Conservation (phyloP, 148 eudicot species). For the Rhododendron mucronatum region DNA sequence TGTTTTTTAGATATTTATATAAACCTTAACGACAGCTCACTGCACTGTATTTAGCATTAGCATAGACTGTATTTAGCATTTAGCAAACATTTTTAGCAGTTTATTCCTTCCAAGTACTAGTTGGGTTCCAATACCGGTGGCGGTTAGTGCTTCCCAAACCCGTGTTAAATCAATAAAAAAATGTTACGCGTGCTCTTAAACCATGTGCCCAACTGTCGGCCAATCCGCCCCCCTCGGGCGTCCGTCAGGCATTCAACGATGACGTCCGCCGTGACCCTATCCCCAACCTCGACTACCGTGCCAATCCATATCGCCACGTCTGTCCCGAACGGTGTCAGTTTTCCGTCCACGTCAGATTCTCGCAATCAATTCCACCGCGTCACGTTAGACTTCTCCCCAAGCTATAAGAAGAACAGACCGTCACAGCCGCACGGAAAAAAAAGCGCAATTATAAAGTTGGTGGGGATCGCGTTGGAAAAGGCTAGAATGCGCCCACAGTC, state of each 20-base stretch:
- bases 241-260: background rate
- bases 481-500: slow-evolving; percentile 20
- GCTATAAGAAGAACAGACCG: background rate
- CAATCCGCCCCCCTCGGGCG: background rate
- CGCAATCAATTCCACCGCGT: background rate
- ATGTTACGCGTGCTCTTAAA: background rate
- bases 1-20: too few species aligned
- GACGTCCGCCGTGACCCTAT: background rate
- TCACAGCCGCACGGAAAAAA: background rate
- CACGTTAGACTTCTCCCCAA: background rate
- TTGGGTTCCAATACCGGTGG: too few species aligned
- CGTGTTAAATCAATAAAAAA: too few species aligned
- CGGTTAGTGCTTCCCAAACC: too few species aligned
- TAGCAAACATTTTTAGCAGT: too few species aligned
- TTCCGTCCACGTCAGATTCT: background rate
- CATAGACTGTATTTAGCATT: too few species aligned
- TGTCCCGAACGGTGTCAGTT: background rate
- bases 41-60: too few species aligned
- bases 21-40: too few species aligned
- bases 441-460: background rate
- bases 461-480: background rate
- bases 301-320: background rate
- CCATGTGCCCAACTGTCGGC: background rate
- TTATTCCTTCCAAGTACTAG: too few species aligned
- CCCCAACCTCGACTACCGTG: background rate